Conservation (phyloP, 768 basidiomycete species). For the Phaeolepiota aurea region DNA sequence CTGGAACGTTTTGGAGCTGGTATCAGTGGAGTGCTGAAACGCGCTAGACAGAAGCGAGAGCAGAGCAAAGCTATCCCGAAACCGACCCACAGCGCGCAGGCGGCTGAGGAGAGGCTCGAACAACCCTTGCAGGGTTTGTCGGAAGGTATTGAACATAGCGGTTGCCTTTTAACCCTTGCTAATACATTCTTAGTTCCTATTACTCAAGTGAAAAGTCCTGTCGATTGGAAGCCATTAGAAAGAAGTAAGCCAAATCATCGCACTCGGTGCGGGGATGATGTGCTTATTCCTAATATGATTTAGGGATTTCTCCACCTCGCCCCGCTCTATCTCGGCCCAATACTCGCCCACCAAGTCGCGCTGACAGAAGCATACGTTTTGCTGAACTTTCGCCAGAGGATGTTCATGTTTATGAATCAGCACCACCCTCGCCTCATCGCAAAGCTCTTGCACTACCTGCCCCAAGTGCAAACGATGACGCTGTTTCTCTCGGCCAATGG, state of each 20-base stretch:
- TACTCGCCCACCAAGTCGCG: slow-evolving; percentile 55
- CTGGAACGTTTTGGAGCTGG: slow-evolving; percentile 65
- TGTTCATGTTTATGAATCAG: slow-evolving; percentile 78
- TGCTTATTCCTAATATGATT: no score
- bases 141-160: slow-evolving; percentile 7
- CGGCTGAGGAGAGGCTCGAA: neutral
- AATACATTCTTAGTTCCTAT: slow-evolving; percentile 9
- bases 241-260: slow-evolving; percentile 1
- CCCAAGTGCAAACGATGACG: slow-evolving; percentile 26
- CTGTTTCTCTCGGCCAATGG: slow-evolving; percentile 32
- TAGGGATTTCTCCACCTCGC: slow-evolving; percentile 26
- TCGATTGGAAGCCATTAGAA: neutral
- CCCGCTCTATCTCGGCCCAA: slow-evolving; percentile 37
- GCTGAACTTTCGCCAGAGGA: slow-evolving; percentile 68
- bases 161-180: neutral
- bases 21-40: slow-evolving; percentile 52
- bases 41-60: slow-evolving; percentile 41
- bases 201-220: slow-evolving; percentile 2
- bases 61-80: slow-evolving; percentile 9
- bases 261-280: no score
- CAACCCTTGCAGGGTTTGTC: slow-evolving; percentile 3
- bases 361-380: slow-evolving; percentile 58
- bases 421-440: slow-evolving; percentile 66
- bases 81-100: neutral
- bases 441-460: slow-evolving; percentile 52